A percentile compares a stretch with the other conserved stretches of the same genome.
phyloP scores from a whole-genome alignment of 169 alveolate genomes.

The Condylostoma magnum region DNA sequence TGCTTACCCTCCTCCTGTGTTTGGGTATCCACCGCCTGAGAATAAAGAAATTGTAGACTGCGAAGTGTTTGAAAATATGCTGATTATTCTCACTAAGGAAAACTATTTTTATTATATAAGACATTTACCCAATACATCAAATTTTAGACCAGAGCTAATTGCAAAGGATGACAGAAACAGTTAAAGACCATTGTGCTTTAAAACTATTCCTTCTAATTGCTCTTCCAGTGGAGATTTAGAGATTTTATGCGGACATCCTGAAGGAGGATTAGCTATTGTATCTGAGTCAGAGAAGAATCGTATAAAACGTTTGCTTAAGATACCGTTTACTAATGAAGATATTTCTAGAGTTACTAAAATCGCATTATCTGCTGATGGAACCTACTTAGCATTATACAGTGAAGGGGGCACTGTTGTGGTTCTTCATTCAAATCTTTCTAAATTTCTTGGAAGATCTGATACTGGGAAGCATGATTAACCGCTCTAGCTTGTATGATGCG shows the following conservation, averaged over 20 bases:
- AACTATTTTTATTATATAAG: conserved; percentile 6
- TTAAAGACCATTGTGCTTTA: conserved; percentile 3
- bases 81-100: conserved; percentile 13
- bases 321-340: conserved; percentile 8
- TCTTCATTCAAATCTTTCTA: not conserved
- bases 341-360: not conserved
- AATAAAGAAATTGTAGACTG: not conserved
- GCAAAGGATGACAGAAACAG: not conserved
- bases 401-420: conserved; percentile 4
- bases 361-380: conserved; percentile 5
- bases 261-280: not conserved
- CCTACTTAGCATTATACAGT: conserved; percentile 4
- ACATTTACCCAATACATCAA: not conserved
- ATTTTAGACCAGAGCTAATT: conserved; percentile 3
- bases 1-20: conserved; percentile 1
- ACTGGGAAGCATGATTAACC: not conserved
- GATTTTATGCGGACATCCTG: conserved; percentile 13
- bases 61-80: conserved; percentile 16
- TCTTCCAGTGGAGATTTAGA: conserved; percentile 11
- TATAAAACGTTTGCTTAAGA: not conserved
- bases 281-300: not conserved
- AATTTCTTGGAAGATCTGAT: not conserved
- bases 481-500: conserved; percentile 18
- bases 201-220: conserved; percentile 10
- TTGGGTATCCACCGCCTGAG: not conserved